phyloP scores from a whole-genome alignment of 768 basidiomycete genomes.

The Phanerochaete sordida region DNA sequence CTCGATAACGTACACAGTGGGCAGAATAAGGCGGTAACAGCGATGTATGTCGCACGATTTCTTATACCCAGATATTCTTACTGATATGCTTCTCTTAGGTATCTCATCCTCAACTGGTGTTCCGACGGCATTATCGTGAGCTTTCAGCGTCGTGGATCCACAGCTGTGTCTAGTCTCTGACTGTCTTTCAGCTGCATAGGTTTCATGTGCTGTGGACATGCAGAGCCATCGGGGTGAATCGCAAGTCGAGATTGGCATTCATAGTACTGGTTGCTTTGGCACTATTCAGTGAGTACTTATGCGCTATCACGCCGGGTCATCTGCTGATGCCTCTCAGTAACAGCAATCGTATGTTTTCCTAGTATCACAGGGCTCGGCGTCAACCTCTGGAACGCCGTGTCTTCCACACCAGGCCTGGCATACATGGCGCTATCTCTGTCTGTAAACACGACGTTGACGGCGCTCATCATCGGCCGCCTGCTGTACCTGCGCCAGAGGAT shows the following conservation, averaged over 20 bases:
- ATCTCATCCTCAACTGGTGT: slow-evolving; percentile 27
- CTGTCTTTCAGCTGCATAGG: slow-evolving; percentile 14
- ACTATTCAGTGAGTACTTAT: slow-evolving; percentile 7
- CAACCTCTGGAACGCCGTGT: slow-evolving; percentile 17
- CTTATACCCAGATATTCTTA: background rate
- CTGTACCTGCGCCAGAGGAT: slow-evolving; percentile 7
- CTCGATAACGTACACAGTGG: slow-evolving; percentile 13
- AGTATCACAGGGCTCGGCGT: slow-evolving; percentile 8
- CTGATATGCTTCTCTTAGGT: slow-evolving; percentile 19
- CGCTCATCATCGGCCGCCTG: slow-evolving; percentile 18
- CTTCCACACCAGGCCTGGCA: slow-evolving; percentile 12
- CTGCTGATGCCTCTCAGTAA: slow-evolving; percentile 5
- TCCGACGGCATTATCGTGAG: slow-evolving; percentile 26
- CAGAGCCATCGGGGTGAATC: background rate
- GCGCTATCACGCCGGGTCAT: background rate
- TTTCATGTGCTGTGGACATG: slow-evolving; percentile 13
- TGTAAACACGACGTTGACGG: slow-evolving; percentile 17
- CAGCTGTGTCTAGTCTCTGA: background rate
- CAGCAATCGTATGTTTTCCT: slow-evolving; percentile 6
- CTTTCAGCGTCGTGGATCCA: background rate
- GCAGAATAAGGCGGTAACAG: slow-evolving; percentile 19
- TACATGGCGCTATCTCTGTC: slow-evolving; percentile 20
- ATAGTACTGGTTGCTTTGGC: slow-evolving; percentile 4
- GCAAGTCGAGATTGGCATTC: slow-evolving; percentile 1
- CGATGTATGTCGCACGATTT: slow-evolving; percentile 17